Percentiles rank a stretch among this genome's conserved stretches.
These are phyloP conservation scores for Aspergillus sp. DNA, from an alignment of 2,329 filamentous ascomycete genomes.

Conservation along the genomic window DNA sequence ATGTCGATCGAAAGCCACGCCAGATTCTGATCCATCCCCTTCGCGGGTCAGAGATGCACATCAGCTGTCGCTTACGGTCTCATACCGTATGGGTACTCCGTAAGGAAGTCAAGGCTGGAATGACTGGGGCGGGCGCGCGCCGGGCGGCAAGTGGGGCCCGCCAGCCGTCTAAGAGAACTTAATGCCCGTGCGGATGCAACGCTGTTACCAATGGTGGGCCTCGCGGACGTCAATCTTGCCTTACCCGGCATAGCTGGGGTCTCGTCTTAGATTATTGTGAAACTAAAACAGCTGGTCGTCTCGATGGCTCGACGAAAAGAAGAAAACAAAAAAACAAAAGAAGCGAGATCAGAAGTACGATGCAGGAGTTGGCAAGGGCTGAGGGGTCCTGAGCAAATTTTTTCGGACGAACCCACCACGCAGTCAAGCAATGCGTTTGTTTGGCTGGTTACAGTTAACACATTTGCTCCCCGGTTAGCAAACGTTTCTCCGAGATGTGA, in stretches of 20 bases:
- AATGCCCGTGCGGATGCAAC: neutral
- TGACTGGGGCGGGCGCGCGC: neutral
- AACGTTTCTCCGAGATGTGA: neutral
- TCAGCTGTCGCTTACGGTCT: neutral
- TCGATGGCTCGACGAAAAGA: neutral
- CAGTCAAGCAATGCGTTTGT: neutral
- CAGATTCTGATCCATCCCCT: neutral
- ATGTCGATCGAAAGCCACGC: neutral
- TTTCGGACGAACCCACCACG: neutral
- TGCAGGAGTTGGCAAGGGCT: neutral
- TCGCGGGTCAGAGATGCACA: neutral
- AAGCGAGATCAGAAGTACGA: neutral
- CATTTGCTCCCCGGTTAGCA: neutral
- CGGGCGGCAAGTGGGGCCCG: neutral
- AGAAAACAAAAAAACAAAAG: no score
- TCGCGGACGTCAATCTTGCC: neutral
- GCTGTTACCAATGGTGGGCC: neutral
- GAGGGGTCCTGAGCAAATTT: neutral
- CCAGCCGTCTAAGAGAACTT: neutral
- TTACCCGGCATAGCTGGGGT: neutral
- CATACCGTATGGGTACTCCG: neutral
- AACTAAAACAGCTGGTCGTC: neutral
- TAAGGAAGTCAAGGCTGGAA: no score
- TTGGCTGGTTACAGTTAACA: neutral
- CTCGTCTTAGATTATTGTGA: neutral